Evolutionary conservation across 1,139 yeast species (phyloP), one percentile per base, ranked within the genome.

Genomic region (Saccharomyces hybrid): DNA sequence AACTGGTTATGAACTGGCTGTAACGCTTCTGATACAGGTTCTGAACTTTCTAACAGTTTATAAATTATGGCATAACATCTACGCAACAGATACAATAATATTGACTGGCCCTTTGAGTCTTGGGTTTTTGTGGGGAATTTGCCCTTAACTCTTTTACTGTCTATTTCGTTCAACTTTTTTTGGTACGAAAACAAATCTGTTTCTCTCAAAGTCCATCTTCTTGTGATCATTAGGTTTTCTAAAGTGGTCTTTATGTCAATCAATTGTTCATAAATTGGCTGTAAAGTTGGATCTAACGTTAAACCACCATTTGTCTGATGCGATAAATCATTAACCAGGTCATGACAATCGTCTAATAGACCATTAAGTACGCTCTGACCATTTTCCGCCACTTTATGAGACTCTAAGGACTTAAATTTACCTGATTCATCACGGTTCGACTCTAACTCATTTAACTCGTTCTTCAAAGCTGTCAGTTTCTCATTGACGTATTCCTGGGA

Each of bases 201-300:
- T 67, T 90, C 96, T 66, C 99, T 81, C 72, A 93, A 76, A 1
- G 98, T 91, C 99, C 99, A 93, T 69, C 98, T 81, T 72, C 97
- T 84, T 3, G 99, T 93, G 38, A 93, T 82, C 60, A 90, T 76
- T 61, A 93, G 74, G 62, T 88, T 88, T 63, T 88, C 96, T 59
- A 93, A 76, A 23, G 84, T 84, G 27, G 81, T 76, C 69, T 89
- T 88, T 62, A 89, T 76, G 49, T 79, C 81, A 41, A 81, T 74
- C 60, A 93, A 75, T 58, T 76, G 73, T 50, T 77, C 75, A 65
- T 82, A 84, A 14, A 81, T 71, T 9, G 79, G 80, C 51, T 74
- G 71, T 52, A 83, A 69, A 53, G 73, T 64, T 48, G 77, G 75
- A 65, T 82, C 84, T 42, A 83, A 72, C 59, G 73, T 70, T 48